Base-by-base conservation (phyloP, 1,284 basidiomycete species). In the Microbotryum saponariae region DNA sequence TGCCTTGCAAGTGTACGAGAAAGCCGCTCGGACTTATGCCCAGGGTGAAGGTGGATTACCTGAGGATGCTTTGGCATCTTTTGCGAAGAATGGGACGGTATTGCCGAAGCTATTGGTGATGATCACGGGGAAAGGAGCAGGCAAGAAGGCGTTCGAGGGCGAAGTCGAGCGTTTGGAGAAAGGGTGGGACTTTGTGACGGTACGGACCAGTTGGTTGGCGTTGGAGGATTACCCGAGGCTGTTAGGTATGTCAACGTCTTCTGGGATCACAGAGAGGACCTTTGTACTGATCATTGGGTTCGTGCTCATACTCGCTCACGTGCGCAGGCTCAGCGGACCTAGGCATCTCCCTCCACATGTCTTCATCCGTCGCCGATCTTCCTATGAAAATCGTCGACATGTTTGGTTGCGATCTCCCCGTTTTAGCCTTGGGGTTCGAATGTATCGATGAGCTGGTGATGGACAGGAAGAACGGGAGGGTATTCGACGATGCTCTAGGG, bases 361-460 rank as follows among this genome's bases (percentile, higher is more conserved):
- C 89, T 74, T 92, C 89, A 1, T 94, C 90, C 0, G 88, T 84
- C 0, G 77, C 94, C 51, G 96, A 99, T 76, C 79, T 99, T 57
- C 96, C 96, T 2, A 99, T 99, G 96, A 99, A 99, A 76, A 86
- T 99, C 10, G 93, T 99, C 3, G 96, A 99, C 75, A 97, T 98
- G 96, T 96, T 98, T 76, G 96, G 96, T 0, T 97, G 92, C 69
- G 87, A 85, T 2, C 78, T 97, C 56, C 93, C 93, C 0, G 96
- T 97, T 5, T 88, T 93, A 66, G 93, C 96, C 1, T 80, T 92
- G 9, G 81, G 86, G 50, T 99, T 97, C 73, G 78, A 80, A 46
- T 96, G 93, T 74, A 79, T 99, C 33, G 76, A 82, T 60, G 94
- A 98, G 76, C 82, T 98, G 21, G 88, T 98, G 16, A 83, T 85